Evolutionary conservation across 306 rosid species (phyloP).

Genomic region (Echinosophora koreensis): DNA sequence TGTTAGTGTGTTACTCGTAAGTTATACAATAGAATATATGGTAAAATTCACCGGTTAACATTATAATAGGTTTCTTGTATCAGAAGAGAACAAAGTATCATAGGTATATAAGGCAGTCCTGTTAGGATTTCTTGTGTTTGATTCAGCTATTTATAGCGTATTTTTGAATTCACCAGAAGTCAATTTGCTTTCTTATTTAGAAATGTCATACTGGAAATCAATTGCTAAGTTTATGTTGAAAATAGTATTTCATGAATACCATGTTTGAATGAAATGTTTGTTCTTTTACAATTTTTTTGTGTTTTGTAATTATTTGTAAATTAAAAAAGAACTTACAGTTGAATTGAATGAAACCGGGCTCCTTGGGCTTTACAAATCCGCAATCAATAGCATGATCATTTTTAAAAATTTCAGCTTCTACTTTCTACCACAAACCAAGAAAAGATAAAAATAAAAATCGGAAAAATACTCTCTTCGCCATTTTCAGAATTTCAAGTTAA

Average conservation of each 20-base stretch:
- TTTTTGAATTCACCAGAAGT: constrained; percentile 11
- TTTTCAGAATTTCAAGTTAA: too few species aligned
- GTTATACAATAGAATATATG: constrained; percentile 41
- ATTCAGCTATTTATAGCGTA: constrained; percentile 40
- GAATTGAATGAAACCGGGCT: too few species aligned
- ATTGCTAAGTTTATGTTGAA: constrained; percentile 20
- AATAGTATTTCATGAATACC: constrained; percentile 17
- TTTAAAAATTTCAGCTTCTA: too few species aligned
- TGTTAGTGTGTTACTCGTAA: constrained; percentile 41
- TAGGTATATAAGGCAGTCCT: constrained; percentile 17
- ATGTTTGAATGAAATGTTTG: constrained; percentile 17
- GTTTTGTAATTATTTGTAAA: too few species aligned
- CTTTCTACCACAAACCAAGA: too few species aligned
- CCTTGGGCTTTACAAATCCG: too few species aligned
- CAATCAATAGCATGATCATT: too few species aligned
- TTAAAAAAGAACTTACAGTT: too few species aligned
- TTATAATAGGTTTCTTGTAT: constrained; percentile 24
- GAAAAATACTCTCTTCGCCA: too few species aligned
- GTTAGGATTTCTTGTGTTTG: constrained; percentile 33
- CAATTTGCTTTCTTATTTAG: constrained; percentile 28
- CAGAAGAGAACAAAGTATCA: not conserved
- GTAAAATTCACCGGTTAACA: constrained; percentile 23
- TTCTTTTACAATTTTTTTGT: not conserved
- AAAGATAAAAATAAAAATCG: too few species aligned
- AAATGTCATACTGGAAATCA: constrained; percentile 23